These are phyloP conservation scores for Ceratocystis diversiconidia DNA, from an alignment of 2,329 filamentous ascomycete species.

Conservation along the genomic window DNA sequence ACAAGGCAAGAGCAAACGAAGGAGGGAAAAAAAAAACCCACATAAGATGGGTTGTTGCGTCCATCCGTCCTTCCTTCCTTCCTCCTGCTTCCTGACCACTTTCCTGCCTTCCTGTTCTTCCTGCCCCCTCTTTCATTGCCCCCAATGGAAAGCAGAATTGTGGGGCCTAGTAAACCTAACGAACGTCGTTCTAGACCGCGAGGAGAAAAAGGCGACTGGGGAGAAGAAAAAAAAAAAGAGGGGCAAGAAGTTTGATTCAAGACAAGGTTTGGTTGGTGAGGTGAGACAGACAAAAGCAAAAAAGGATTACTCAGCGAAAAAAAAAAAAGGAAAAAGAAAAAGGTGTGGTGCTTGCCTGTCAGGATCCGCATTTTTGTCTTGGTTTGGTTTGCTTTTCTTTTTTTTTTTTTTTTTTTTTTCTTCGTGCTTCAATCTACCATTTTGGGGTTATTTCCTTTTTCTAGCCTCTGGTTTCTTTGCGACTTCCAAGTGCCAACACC, in stretches of 20 bases:
- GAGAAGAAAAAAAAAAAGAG: no score
- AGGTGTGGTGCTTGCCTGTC: neutral
- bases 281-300: no score
- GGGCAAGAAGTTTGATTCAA: no score
- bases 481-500: neutral
- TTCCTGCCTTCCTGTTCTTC: neutral
- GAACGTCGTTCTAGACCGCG: slow-evolving; percentile 1
- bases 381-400: neutral
- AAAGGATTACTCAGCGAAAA: no score
- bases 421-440: neutral
- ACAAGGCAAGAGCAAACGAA: neutral
- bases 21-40: neutral
- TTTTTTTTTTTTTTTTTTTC: neutral
- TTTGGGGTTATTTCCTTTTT: neutral
- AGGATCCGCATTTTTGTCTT: neutral
- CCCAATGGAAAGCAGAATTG: neutral
- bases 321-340: no score
- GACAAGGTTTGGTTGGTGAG: neutral
- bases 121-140: neutral
- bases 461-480: neutral
- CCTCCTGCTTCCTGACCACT: neutral
- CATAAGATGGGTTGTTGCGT: neutral
- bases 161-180: neutral
- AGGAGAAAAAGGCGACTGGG: neutral
- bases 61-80: neutral